phyloP scores from a whole-genome alignment of 108 stramenopile genomes.

The Parietichytrium sp. region DNA sequence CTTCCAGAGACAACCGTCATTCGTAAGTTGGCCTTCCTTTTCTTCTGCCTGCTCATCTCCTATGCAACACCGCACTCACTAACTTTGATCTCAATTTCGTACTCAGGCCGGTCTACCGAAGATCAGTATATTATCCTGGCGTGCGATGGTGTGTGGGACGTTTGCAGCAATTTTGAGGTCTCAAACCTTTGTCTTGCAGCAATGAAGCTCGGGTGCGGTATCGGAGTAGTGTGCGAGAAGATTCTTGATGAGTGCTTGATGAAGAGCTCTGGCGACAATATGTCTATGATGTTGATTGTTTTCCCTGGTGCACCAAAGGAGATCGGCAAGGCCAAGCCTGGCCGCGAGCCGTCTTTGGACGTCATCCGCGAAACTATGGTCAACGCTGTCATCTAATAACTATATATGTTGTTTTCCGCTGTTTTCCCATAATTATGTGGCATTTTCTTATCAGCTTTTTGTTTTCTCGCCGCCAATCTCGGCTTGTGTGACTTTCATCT shows the following conservation, averaged over 20 bases:
- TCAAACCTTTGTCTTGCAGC: slow-evolving; percentile 63
- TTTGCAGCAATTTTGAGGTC: slow-evolving; percentile 70
- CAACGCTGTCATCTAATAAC: background rate
- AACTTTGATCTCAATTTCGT: too few species aligned
- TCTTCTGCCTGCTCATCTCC: too few species aligned
- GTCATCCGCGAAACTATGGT: slow-evolving; percentile 30
- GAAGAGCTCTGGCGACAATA: slow-evolving; percentile 74
- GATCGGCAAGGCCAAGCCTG: slow-evolving; percentile 37
- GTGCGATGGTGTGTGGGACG: slow-evolving; percentile 90
- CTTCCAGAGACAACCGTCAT: slow-evolving; percentile 6
- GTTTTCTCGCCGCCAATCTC: background rate
- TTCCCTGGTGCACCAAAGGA: slow-evolving; percentile 20
- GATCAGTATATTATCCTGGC: slow-evolving; percentile 79
- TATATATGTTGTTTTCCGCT: background rate
- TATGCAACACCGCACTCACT: too few species aligned
- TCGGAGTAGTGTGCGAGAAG: slow-evolving; percentile 54
- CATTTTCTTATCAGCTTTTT: background rate
- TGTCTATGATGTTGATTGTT: slow-evolving; percentile 73
- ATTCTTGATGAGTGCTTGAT: slow-evolving; percentile 69
- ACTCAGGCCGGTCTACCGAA: slow-evolving; percentile 53
- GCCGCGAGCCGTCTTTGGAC: slow-evolving; percentile 23
- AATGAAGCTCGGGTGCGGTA: slow-evolving; percentile 26
- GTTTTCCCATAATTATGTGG: background rate
- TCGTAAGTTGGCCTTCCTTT: too few species aligned
- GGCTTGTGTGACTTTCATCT: background rate